Base-by-base conservation (phyloP, 1,284 basidiomycete genomes). In the Farysia itapuensis region DNA sequence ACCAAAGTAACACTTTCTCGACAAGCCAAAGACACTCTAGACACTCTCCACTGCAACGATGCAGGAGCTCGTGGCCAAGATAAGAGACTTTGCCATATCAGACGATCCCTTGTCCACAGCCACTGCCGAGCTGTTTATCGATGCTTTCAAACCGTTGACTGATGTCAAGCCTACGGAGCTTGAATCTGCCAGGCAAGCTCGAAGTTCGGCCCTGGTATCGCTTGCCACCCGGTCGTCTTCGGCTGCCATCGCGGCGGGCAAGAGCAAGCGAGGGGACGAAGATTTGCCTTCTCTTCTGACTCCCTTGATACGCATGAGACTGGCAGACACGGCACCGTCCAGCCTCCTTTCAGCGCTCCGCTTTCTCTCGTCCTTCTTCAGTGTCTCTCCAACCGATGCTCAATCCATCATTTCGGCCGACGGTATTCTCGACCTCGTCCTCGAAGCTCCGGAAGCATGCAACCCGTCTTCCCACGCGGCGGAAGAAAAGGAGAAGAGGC, bases 31-130 rank as follows among this genome's bases (percentile, higher is more conserved):
- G n/a, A n/a, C n/a, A n/a, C n/a, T n/a, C n/a, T n/a, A n/a, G n/a
- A n/a, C n/a, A n/a, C n/a, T n/a, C n/a, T n/a, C n/a, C n/a, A 28
- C 26, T n/a, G 26, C 9, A 28, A 28, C 26, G 35, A 47, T 33
- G 41, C 43, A 52, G 9, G 45, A 50, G 15, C 24, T 54, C 18
- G n/a, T 53, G 2, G 42, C 42, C n/a, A 39, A 36, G 15, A 43
- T 60, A 15, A 31, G 36, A n/a, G 41, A 33, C 25, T 50, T 54
- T 24, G 45, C 57, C 11, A 21, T 60, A n/a, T 53, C 46, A 31
- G 46, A 42, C 21, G 57, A 60, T 21, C 57, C 57, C 31, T 30
- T 60, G 8, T 53, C 50, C 4, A 60, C 57, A n/a, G 35, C 50
- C 12, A 53, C 43, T n/a, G 57, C 46, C 19, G 31, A 60, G 4